Base-by-base conservation (phyloP, 345 rosid genomes). In the Cardamine occulta region DNA sequence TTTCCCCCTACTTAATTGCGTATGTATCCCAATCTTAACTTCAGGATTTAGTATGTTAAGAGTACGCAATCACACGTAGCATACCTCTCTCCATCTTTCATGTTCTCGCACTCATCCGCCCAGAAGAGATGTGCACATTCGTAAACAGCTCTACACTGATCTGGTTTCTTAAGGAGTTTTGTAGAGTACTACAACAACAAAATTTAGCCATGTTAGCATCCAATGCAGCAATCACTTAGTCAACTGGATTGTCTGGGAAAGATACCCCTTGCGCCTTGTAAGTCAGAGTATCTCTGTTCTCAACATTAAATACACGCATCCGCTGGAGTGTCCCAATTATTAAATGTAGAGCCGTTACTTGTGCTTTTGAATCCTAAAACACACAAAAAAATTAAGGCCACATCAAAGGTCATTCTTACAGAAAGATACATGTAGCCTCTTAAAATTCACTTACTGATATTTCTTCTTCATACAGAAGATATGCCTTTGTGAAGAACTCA, bases 241-340 rank as follows among this genome's bases (percentile, higher is more conserved):
- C 55, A 65, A 32, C 49, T 48, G 35, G 49, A 48, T 71, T 63
- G 66, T 29, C 37, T 63, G 35, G 35, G 63, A 48, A 65, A 37
- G 48, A 71, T 90, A 95, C 99, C 97, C 99, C 99, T 2, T 96
- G 90, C 37, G 99, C 96, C 86, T 95, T 95, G 74, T 89, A 93
- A 6, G 91, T 92, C 79, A 95, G 82, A 35, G 86, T 92, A 83
- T 92, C 96, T 82, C 97, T 89, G 83, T 95, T 95, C 82, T 90
- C 99, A 45, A 89, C 91, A 67, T 86, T 92, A 82, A 94, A 92
- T 37, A 92, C 89, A 77, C 89, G 96, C 90, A 92, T 92, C 89
- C 96, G 86, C 70, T 92, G 99, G 67, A 94, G 96, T 54, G 99
- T 94, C 75, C 99, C 99, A 66, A 95, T 87, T 68, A 95, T 90